phyloP scores from a whole-genome alignment of 495 filamentous ascomycete genomes.

The Entonaema liquescens region DNA sequence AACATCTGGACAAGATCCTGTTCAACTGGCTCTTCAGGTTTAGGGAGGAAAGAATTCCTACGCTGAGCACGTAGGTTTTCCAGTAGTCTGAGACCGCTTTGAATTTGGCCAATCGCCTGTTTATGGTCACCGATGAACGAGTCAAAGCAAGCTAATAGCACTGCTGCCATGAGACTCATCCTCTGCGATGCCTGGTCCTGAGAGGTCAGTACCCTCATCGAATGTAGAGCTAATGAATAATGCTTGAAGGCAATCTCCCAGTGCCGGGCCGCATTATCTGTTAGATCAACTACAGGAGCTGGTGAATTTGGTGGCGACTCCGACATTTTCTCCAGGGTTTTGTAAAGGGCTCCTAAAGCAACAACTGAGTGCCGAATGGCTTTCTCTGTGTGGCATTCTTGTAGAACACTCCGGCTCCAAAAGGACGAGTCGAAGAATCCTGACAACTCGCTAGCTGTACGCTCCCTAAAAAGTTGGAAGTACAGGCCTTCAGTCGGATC shows the following conservation, averaged over 20 bases:
- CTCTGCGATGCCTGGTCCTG: constrained; percentile 49
- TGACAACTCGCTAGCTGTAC: constrained; percentile 65
- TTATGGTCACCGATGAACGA: constrained; percentile 62
- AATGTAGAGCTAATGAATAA: constrained; percentile 54
- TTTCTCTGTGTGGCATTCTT: constrained; percentile 68
- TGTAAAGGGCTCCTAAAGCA: constrained; percentile 70
- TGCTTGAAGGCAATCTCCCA: constrained; percentile 57
- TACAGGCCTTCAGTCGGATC: constrained; percentile 60
- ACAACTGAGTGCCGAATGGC: constrained; percentile 72
- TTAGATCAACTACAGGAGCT: constrained; percentile 37
- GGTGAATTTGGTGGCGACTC: constrained; percentile 59
- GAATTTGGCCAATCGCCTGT: constrained; percentile 56
- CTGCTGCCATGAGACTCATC: constrained; percentile 59
- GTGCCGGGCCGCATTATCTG: constrained; percentile 50
- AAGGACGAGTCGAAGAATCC: constrained; percentile 71
- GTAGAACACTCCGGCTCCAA: constrained; percentile 66
- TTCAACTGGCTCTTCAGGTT: constrained; percentile 59
- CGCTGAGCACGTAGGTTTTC: constrained; percentile 54
- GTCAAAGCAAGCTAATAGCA: constrained; percentile 60
- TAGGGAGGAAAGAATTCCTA: constrained; percentile 49
- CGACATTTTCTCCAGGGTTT: constrained; percentile 63
- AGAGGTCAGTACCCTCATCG: constrained; percentile 45
- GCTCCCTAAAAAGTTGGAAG: constrained; percentile 67
- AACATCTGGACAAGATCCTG: constrained; percentile 67
- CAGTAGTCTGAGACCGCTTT: constrained; percentile 56